Evolutionary conservation across 495 filamentous ascomycete species (phyloP).

Genomic region (Neurospora sp.): DNA sequence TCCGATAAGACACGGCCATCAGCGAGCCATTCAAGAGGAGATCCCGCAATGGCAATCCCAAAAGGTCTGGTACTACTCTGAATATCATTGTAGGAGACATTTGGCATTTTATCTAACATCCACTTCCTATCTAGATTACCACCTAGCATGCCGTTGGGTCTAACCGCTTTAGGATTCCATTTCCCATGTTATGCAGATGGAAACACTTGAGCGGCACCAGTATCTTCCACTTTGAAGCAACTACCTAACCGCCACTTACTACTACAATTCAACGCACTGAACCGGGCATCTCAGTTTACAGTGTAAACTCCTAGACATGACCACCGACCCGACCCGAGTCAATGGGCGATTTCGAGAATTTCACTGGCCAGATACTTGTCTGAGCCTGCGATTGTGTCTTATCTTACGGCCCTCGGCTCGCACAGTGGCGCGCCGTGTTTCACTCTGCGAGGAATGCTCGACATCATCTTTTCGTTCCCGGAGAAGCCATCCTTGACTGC

Average conservation of each 20-base stretch:
- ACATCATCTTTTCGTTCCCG: not conserved
- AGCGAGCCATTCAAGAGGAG: not conserved
- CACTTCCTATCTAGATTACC: not conserved
- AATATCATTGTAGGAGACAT: not conserved
- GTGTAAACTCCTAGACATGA: not conserved
- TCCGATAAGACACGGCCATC: slow-evolving; percentile 10
- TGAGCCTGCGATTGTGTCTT: not conserved
- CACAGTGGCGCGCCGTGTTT: not conserved
- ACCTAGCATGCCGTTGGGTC: not conserved
- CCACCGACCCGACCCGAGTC: not conserved
- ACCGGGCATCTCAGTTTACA: not conserved
- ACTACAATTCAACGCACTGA: not conserved
- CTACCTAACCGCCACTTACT: not conserved
- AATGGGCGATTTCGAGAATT: not conserved
- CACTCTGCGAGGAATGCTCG: not conserved
- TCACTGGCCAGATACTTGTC: not conserved
- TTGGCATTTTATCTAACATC: not conserved
- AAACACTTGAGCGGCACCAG: not conserved
- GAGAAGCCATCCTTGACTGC: not conserved
- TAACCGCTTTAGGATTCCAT: not conserved
- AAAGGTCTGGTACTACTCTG: slow-evolving; percentile 1
- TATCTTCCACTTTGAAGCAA: not conserved
- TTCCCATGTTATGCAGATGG: not conserved
- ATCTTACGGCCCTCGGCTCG: not conserved
- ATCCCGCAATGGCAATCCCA: not conserved